A percentile compares a stretch with the other conserved stretches of the same genome.
Conservation (phyloP, 257 asterid species). For the Ligustrum vulgare region DNA sequence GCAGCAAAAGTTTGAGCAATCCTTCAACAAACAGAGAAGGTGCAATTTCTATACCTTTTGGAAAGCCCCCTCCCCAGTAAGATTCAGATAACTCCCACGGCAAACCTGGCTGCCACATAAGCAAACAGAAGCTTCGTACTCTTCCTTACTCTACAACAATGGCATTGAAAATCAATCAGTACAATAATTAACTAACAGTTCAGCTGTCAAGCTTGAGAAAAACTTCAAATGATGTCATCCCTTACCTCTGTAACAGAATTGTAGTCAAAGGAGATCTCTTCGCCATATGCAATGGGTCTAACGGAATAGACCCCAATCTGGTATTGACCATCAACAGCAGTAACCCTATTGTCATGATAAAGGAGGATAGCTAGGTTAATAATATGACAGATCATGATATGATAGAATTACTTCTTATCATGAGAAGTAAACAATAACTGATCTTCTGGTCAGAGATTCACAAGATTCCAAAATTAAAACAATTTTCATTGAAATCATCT, state of each 20-base stretch:
- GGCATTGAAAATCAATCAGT: constrained; percentile 20
- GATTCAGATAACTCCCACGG: constrained; percentile 94
- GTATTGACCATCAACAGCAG: constrained; percentile 98
- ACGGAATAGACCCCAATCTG: constrained; percentile 93
- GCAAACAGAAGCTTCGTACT: constrained; percentile 98
- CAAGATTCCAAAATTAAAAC: not conserved
- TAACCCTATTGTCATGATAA: constrained; percentile 63
- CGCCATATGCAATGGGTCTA: constrained; percentile 91
- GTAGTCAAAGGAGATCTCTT: constrained; percentile 95
- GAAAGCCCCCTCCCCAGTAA: constrained; percentile 95
- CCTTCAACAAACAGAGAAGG: constrained; percentile 12
- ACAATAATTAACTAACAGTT: not conserved
- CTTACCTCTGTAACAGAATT: constrained; percentile 98
- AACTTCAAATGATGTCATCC: constrained; percentile 21
- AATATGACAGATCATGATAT: not conserved
- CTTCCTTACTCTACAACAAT: constrained; percentile 87
- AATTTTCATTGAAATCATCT: not conserved
- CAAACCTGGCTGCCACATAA: constrained; percentile 98
- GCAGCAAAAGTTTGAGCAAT: constrained; percentile 1
- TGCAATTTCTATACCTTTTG: constrained; percentile 61
- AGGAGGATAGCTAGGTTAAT: constrained; percentile 20
- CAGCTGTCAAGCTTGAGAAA: constrained; percentile 11
- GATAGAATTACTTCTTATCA: not conserved
- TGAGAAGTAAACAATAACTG: not conserved
- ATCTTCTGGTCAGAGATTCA: constrained; percentile 6